Base-by-base conservation (phyloP, 345 rosid genomes). In the Gossypium ekmanianum region DNA sequence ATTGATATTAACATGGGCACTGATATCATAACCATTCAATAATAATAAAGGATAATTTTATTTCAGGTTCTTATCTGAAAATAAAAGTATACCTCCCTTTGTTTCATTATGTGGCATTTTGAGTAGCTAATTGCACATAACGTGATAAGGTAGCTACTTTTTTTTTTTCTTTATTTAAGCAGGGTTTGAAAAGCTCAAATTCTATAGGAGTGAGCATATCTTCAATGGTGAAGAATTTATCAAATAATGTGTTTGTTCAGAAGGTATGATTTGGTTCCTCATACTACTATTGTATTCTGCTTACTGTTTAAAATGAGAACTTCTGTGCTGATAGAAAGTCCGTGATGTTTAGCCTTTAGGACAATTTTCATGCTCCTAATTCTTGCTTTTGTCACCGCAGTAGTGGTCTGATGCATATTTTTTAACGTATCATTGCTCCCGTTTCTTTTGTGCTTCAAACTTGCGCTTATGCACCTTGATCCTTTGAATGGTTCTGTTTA, bases 141-240 rank as follows among this genome's bases (percentile, higher is more conserved):
- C 13, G 2, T 64, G 55, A 45, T 58, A 44, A 24, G 57, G 44
- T 51, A 12, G 47, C 12, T 27, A 4, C 52, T 51, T 34, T 34
- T 34, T 20, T 20, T 34, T 1, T 34, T 34, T 34, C 18, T 52
- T 12, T 62, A 9, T 24, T 51, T 39, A 78, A 68, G 76, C 82
- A 92, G 97, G 87, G 45, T 11, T 47, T 12, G 11, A 47, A 47
- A 47, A 47, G 16, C 51, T 47, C 51, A 9, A 9, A 10, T 47
- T 47, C 14, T 11, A 2, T 47, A 11, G 13, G 51, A 47, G 51
- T 11, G 51, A 47, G 14, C 51, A 11, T 12, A 47, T 47, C 51
- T 47, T 47, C 51, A 11, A 11, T 0, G 16, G 51, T 47, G 51
- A 47, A 47, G 51, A 47, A 47, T 47, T 47, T 47, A 11, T 11